Evolutionary conservation across 352 stramenopile species (phyloP).

Genomic region (Globisporangium alternatum): DNA sequence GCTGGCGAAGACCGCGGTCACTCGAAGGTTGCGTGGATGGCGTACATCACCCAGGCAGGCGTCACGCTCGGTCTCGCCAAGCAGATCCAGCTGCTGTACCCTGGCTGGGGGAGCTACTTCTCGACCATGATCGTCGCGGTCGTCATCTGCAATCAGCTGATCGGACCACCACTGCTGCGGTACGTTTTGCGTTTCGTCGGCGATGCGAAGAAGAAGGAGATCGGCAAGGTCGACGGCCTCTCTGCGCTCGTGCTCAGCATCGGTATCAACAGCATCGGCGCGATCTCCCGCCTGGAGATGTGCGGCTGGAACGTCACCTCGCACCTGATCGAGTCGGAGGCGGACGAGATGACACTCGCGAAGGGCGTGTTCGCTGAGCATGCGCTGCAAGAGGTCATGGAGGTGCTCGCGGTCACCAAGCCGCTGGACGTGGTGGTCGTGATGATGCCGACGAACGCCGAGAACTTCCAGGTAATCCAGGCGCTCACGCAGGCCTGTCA

Average conservation of each 20-base stretch:
- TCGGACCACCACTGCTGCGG: constrained; percentile 54
- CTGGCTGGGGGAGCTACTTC: constrained; percentile 68
- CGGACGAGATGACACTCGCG: constrained; percentile 19
- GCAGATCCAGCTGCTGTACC: constrained; percentile 69
- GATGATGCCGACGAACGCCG: constrained; percentile 55
- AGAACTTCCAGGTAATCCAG: constrained; percentile 55
- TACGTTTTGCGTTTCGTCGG: constrained; percentile 52
- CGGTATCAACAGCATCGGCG: constrained; percentile 27
- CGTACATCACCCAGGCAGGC: constrained; percentile 69
- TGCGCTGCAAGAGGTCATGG: constrained; percentile 23
- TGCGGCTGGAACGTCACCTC: constrained; percentile 60
- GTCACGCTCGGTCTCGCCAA: constrained; percentile 69
- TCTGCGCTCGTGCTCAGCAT: constrained; percentile 36
- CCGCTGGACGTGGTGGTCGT: constrained; percentile 57
- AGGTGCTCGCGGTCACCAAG: constrained; percentile 31
- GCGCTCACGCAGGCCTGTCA: constrained; percentile 48
- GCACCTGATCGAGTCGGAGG: constrained; percentile 35
- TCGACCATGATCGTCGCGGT: constrained; percentile 73
- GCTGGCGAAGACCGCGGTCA: constrained; percentile 44
- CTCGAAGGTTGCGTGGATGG: constrained; percentile 62
- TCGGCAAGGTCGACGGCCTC: constrained; percentile 55
- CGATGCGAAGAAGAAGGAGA: constrained; percentile 54
- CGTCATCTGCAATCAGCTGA: constrained; percentile 68
- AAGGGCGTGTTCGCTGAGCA: constrained; percentile 18
- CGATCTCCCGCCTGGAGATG: constrained; percentile 47